Percentiles rank a stretch among this genome's conserved stretches.
phyloP scores from a whole-genome alignment of 2,329 filamentous ascomycete species.

The Leptographium wingfieldii region DNA sequence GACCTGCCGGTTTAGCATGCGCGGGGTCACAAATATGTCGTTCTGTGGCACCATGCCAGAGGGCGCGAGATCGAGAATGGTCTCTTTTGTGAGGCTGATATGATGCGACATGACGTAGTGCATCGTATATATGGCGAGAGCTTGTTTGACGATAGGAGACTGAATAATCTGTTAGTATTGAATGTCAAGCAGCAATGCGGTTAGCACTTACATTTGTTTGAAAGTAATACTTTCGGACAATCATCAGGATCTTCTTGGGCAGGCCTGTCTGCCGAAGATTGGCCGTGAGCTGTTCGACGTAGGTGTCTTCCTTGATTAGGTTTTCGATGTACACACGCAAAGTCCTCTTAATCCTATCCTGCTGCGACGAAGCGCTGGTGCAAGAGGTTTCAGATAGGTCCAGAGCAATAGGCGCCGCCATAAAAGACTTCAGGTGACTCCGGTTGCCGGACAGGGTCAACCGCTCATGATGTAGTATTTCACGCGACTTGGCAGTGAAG shows the following conservation, averaged over 20 bases:
- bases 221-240: conserved; percentile 35
- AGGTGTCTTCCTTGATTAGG: conserved; percentile 33
- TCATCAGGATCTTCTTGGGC: conserved; percentile 31
- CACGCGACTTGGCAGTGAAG: conserved; percentile 34
- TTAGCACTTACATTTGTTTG: conserved; percentile 27
- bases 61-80: conserved; percentile 27
- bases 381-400: conserved; percentile 27
- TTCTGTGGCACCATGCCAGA: conserved; percentile 32
- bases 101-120: conserved; percentile 45
- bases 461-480: conserved; percentile 40
- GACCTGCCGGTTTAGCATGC: conserved; percentile 42
- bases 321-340: conserved; percentile 35
- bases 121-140: conserved; percentile 42
- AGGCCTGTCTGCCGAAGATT: conserved; percentile 30
- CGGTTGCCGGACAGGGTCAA: conserved; percentile 22
- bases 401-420: conserved; percentile 37
- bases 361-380: conserved; percentile 24
- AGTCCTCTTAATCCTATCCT: conserved; percentile 30
- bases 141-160: conserved; percentile 37
- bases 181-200: background rate
- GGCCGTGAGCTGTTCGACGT: conserved; percentile 38
- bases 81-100: conserved; percentile 34
- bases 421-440: conserved; percentile 27
- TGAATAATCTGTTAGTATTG: conserved; percentile 12
- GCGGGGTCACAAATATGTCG: conserved; percentile 33